Evolutionary conservation across 768 basidiomycete genomes (phyloP), one percentile per base, ranked within the genome.

Genomic region (Hygrophoropsis aurantiaca): DNA sequence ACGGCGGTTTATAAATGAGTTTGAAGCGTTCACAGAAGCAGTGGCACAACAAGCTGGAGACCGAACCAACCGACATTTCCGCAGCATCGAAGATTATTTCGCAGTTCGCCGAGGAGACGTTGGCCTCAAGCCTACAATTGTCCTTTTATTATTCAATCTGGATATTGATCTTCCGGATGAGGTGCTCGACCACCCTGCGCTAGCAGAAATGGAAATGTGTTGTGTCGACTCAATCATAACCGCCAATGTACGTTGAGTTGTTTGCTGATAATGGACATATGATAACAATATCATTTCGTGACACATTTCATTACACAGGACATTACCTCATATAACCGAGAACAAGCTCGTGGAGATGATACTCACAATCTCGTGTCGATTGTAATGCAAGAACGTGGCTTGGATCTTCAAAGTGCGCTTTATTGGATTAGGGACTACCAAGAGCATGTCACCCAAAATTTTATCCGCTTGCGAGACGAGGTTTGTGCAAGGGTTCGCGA

Each of bases 301-400:
- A 38, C 20, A 47, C 35, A 35, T 13, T 13, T 30, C 7, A 30
- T 13, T 18, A 7, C 10, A 4, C 43, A 66, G 62, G 65, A 66
- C 45, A 35, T 66, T 16, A 27, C 39, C 20, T 65, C 65, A 5
- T 67, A 58, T 52, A 64, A 61, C 49, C 49, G 48, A 19, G 64
- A 65, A 40, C 64, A 67, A 32, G 57, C 63, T 0, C 45, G 44
- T 13, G 61, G 54, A 3, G 57, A 64, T 42, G 57, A 58, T 20
- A 27, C 16, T 23, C 58, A 63, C 52, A 66, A 66, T 49, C 42
- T 65, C 25, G 33, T 66, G 16, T 57, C 60, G 0, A 41, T 63
- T 48, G 54, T 57, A 37, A 64, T 62, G 61, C 55, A 44, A 36
- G 33, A 56, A 33, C 27, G 40, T 26, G 21, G 52, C 32, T 41